phyloP scores from a whole-genome alignment of 257 asterid genomes.

The Orobanche coerulescens region DNA sequence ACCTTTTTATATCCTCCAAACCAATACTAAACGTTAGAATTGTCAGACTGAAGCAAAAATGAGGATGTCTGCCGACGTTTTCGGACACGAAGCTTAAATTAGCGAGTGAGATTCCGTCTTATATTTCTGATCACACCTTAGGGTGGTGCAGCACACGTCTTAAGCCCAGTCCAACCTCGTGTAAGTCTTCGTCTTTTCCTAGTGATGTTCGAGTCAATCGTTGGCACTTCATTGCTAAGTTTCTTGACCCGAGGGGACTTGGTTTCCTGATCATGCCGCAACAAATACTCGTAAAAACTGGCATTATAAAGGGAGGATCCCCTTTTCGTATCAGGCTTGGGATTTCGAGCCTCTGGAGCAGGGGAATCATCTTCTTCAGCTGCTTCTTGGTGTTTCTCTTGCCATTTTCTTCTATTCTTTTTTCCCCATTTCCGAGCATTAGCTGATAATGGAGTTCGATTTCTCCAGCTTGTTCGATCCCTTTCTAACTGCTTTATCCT shows the following conservation, averaged over 20 bases:
- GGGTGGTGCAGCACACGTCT: background rate
- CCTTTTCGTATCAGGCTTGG: background rate
- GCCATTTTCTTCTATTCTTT: background rate
- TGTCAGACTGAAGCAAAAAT: too few species aligned
- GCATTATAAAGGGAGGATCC: too few species aligned
- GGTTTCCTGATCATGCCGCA: background rate
- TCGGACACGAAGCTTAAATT: too few species aligned
- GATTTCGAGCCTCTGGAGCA: background rate
- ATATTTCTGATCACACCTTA: too few species aligned
- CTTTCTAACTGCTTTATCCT: constrained; percentile 25
- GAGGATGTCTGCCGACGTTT: too few species aligned
- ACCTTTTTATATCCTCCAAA: background rate
- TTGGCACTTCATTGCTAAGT: background rate
- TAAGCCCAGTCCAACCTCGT: background rate
- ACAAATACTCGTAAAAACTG: background rate
- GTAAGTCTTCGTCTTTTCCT: constrained; percentile 1
- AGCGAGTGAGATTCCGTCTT: too few species aligned
- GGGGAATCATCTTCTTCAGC: background rate
- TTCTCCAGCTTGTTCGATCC: constrained; percentile 14
- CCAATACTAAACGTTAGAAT: background rate
- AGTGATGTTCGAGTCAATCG: background rate
- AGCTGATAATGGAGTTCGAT: background rate
- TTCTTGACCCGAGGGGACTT: background rate
- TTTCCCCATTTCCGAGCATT: background rate
- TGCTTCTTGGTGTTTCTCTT: background rate